These are phyloP conservation scores for Pelargonium myrrhifolium DNA, from an alignment of 441 rosid genomes.

Conservation along the genomic window DNA sequence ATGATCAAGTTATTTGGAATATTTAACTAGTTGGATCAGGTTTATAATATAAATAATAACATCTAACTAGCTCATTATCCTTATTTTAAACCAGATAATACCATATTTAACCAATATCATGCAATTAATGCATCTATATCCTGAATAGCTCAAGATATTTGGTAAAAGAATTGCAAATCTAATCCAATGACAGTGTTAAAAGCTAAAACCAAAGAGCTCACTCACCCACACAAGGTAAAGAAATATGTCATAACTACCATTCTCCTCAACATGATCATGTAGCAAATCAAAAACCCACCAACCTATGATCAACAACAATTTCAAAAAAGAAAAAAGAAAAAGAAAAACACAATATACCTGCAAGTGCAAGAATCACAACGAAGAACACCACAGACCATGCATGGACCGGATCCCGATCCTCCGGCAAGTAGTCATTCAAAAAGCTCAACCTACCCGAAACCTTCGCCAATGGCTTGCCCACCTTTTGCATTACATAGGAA, in stretches of 20 bases:
- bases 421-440: slow-evolving; percentile 88
- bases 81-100: too few species aligned
- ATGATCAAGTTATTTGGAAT: too few species aligned
- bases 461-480: slow-evolving; percentile 61
- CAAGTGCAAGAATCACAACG: slow-evolving; percentile 59
- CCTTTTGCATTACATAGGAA: slow-evolving; percentile 63
- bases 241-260: too few species aligned
- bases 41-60: not conserved
- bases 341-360: slow-evolving; percentile 50
- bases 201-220: not conserved
- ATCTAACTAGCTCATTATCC: too few species aligned
- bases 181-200: not conserved
- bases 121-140: too few species aligned
- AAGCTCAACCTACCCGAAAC: slow-evolving; percentile 50
- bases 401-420: slow-evolving; percentile 88
- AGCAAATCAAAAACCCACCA: not conserved
- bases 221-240: too few species aligned
- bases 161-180: not conserved
- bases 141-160: not conserved
- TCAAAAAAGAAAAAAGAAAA: not conserved
- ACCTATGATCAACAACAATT: not conserved
- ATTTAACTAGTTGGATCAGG: not conserved
- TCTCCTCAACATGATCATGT: not conserved
- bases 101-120: too few species aligned
- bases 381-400: slow-evolving; percentile 82